Base-by-base conservation (phyloP, 805 yeast species). In the Saccharomycopsis amapae region DNA sequence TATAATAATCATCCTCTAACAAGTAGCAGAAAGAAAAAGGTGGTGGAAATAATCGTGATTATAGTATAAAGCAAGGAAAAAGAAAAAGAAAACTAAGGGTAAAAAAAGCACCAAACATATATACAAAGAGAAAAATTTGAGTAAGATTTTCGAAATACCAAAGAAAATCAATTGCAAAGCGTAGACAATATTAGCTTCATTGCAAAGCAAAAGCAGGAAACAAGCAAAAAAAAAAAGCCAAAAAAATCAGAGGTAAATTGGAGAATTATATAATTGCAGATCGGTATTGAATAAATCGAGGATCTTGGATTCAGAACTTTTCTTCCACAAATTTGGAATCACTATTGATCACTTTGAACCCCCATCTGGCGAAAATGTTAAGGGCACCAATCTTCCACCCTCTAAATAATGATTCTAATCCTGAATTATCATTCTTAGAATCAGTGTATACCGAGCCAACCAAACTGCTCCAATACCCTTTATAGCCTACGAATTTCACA, bases 351-450 rank as follows among this genome's bases (percentile, higher is more conserved):
- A 83, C 64, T 44, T 75, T 72, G 53, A 84, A 71, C 1, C 95
- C 89, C 83, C 94, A 90, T 42, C 81, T 80, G 9, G 95, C 93
- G 40, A 85, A 62, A 2, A 85, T 75, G 50, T 90, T 86, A 48
- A 87, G 62, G 9, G 85, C 69, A 24, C 95, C 94, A 35, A 87
- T 79, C 60, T 86, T 76, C 97, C 97, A 90, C 31, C 97, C 98
- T 54, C 90, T 75, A 71, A 85, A 89, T 22, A 81, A 61, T 1
- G 70, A 74, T 35, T 73, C 72, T 53, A 71, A 52, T 1, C 79
- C 73, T 40, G 69, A 62, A 30, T 71, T 67, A 6, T 69, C 61
- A 32, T 74, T 64, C 4, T 41, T 45, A 17, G 33, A 33, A 33
- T 63, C 63, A 57, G 65, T 45, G 38, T 65, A 35, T 56, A 56